phyloP scores from a whole-genome alignment of 768 basidiomycete species.

The Russula lepida region DNA sequence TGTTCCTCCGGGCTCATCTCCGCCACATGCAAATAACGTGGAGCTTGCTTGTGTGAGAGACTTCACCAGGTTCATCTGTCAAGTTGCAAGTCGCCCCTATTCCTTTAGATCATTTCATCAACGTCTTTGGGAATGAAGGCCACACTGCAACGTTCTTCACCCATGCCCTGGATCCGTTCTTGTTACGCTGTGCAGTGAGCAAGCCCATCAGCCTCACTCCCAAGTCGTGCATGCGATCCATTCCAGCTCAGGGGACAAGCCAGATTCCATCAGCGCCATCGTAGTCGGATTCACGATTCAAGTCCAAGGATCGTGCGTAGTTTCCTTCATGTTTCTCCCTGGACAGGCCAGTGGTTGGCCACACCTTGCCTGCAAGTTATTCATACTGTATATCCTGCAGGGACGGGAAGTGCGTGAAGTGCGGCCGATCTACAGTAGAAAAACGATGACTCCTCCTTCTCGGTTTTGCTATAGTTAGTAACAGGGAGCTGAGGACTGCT shows the following conservation, averaged over 20 bases:
- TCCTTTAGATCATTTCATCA: not conserved
- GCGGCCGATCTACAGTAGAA: not conserved
- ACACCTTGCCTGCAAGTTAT: too few species aligned
- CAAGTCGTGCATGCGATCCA: not conserved
- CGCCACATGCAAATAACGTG: not conserved
- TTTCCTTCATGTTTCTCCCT: not conserved
- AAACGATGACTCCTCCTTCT: not conserved
- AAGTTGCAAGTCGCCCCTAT: not conserved
- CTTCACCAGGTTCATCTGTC: not conserved
- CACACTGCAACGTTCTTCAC: not conserved
- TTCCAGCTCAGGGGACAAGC: not conserved
- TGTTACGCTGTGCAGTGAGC: not conserved
- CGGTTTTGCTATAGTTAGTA: not conserved
- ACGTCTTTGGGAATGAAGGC: not conserved
- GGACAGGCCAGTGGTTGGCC: not conserved
- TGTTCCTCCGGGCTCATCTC: not conserved
- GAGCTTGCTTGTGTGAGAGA: not conserved
- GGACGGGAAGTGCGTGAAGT: too few species aligned
- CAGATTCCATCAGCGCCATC: not conserved
- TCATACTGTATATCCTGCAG: too few species aligned
- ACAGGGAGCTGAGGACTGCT: not conserved
- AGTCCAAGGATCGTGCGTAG: not conserved
- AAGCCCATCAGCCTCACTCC: not conserved
- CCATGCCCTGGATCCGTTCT: not conserved
- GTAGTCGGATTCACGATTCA: not conserved